phyloP scores from a whole-genome alignment of 805 yeast genomes.

The Candida hispaniensis region DNA sequence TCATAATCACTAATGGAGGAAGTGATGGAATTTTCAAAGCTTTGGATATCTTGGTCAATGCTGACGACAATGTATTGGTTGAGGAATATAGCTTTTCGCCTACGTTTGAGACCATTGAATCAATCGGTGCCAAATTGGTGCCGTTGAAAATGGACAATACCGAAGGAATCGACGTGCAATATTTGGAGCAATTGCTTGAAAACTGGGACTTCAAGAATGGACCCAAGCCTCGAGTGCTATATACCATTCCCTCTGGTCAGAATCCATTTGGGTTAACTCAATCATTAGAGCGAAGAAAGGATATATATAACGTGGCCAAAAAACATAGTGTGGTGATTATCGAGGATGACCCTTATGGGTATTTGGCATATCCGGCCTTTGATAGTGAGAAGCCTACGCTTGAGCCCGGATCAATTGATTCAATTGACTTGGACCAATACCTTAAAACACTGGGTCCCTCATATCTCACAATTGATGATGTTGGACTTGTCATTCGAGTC shows the following conservation, averaged over 20 bases:
- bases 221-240: slow-evolving; percentile 36
- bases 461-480: slow-evolving; percentile 56
- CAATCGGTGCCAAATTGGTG: slow-evolving; percentile 47
- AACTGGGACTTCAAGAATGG: slow-evolving; percentile 43
- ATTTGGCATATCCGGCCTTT: slow-evolving; percentile 43
- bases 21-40: slow-evolving; percentile 16
- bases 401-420: slow-evolving; percentile 34
- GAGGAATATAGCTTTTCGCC: slow-evolving; percentile 72
- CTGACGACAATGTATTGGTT: slow-evolving; percentile 39
- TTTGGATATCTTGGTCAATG: slow-evolving; percentile 14
- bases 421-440: slow-evolving; percentile 37
- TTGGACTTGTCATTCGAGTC: slow-evolving; percentile 66
- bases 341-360: slow-evolving; percentile 85
- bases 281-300: slow-evolving; percentile 43
- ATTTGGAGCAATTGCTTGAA: slow-evolving; percentile 42
- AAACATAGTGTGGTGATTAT: slow-evolving; percentile 60
- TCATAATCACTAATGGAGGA: slow-evolving; percentile 14
- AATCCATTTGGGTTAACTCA: slow-evolving; percentile 74
- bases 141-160: slow-evolving; percentile 57
- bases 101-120: slow-evolving; percentile 58
- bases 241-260: slow-evolving; percentile 73
- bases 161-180: slow-evolving; percentile 50
- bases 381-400: slow-evolving; percentile 27
- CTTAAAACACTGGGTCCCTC: slow-evolving; percentile 47
- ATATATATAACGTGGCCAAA: slow-evolving; percentile 49